A percentile compares a stretch with the other conserved stretches of the same genome.
Conservation (phyloP, 306 rosid species). For the Luffa aegyptiaca region DNA sequence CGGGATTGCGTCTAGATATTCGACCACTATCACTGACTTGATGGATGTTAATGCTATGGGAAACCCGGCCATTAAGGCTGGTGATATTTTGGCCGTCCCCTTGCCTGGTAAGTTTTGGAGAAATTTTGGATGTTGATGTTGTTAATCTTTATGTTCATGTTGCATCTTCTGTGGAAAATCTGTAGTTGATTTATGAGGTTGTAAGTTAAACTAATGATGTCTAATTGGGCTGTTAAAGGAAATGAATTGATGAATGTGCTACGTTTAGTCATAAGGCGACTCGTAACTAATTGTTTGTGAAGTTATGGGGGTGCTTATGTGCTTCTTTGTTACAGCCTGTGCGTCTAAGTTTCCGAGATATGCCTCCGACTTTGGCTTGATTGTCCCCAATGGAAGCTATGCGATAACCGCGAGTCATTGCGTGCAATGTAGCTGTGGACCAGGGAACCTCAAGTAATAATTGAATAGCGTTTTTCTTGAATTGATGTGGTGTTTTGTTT, state of each 20-base stretch:
- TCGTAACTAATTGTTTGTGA: neutral
- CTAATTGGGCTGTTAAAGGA: neutral
- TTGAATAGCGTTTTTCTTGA: slow-evolving; percentile 12
- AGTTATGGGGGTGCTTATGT: slow-evolving; percentile 9
- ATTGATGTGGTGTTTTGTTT: neutral
- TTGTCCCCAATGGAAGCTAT: slow-evolving; percentile 94
- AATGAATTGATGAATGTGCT: neutral
- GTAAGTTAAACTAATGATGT: neutral
- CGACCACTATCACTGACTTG: slow-evolving; percentile 86
- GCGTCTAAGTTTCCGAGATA: slow-evolving; percentile 64
- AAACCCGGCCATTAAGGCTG: slow-evolving; percentile 43
- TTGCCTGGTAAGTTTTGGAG: slow-evolving; percentile 45
- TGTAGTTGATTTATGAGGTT: neutral
- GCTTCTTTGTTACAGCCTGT: slow-evolving; percentile 49
- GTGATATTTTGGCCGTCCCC: slow-evolving; percentile 83
- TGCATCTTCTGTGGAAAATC: neutral
- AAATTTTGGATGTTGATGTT: neutral
- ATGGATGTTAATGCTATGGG: slow-evolving; percentile 99
- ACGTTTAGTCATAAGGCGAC: neutral
- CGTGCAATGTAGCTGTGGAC: slow-evolving; percentile 96
- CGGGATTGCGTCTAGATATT: slow-evolving; percentile 60
- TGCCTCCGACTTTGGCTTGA: slow-evolving; percentile 68
- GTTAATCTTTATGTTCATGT: neutral
- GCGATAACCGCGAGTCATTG: slow-evolving; percentile 91
- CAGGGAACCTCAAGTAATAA: slow-evolving; percentile 74